A percentile compares a stretch with the other conserved stretches of the same genome.
Evolutionary conservation across 306 rosid species (phyloP).

Genomic region (Lathyrus aphaca): DNA sequence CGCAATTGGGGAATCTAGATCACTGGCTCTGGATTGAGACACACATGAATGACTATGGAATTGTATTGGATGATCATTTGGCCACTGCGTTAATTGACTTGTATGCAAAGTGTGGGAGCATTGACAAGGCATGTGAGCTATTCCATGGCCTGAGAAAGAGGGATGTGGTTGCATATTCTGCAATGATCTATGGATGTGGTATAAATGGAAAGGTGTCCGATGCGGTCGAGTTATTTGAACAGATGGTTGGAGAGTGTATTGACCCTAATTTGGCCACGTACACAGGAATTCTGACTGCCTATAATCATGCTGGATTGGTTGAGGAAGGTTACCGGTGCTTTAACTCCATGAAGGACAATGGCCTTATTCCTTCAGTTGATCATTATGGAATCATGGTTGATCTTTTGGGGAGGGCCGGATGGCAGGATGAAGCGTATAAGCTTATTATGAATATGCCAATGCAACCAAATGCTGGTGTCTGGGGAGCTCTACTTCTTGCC

Average conservation of each 20-base stretch:
- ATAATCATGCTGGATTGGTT: conserved; percentile 69
- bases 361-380: conserved; percentile 58
- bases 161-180: conserved; percentile 82
- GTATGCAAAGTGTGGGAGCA: conserved; percentile 73
- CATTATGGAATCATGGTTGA: conserved; percentile 74
- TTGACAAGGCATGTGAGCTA: conserved; percentile 62
- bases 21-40: conserved; percentile 58
- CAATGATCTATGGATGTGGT: conserved; percentile 83
- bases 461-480: conserved; percentile 62
- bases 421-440: conserved; percentile 59
- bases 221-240: conserved; percentile 59
- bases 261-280: conserved; percentile 62
- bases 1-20: conserved; percentile 63
- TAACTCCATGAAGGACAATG: conserved; percentile 57
- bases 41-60: conserved; percentile 52
- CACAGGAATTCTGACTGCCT: conserved; percentile 70
- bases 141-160: conserved; percentile 56
- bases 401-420: conserved; percentile 72
- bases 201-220: conserved; percentile 64
- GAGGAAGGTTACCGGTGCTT: conserved; percentile 74
- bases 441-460: conserved; percentile 66
- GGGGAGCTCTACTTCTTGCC: conserved; percentile 82
- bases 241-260: conserved; percentile 58
- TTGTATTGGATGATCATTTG: conserved; percentile 75
- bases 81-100: conserved; percentile 74